Base-by-base conservation (phyloP, 352 stramenopile genomes). In the Phytopythium aichiense region DNA sequence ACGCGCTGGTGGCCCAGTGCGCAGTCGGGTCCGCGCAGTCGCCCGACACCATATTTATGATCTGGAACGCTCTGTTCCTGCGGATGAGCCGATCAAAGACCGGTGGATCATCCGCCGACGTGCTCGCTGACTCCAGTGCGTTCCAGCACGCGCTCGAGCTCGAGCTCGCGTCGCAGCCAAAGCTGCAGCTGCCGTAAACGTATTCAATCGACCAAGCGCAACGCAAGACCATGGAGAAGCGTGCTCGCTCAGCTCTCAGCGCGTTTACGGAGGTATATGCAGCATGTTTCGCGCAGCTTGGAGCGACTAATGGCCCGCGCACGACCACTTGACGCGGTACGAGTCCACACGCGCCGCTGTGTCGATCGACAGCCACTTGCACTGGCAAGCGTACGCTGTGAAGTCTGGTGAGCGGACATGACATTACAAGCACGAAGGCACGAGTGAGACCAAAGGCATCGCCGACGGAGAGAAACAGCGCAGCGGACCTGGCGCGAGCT, bases 341-440 rank as follows among this genome's bases (percentile, higher is more conserved):
- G 69, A 69, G 38, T 89, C 73, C 25, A 77, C 71, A 9, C 77
- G 77, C 40, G 71, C 84, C 48, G 77, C 67, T 2, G 71, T 72
- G 31, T 72, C 69, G 38, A 91, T 79, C 16, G 76, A 89, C 22
- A 87, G 73, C 81, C 83, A 92, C 57, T 91, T 92, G 68, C 83
- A 92, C 54, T 94, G 85, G 49, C 83, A 94, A 23, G 85, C 85
- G 65, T 92, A 94, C 7, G 81, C 84, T 6, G 76, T 69, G 55
- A 70, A 77, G 15, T 73, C 83, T 87, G 50, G 7, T 20, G 35
- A 50, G 15, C 30, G 31, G 37, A 37, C 7, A 22, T 13, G 53
- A 22, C 12, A 40, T 2, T 40, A 7, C 12, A 31, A 15, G 15
- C 35, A 64, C 28, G 31, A 31, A 56, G 11, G 11, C 28, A 30